These are phyloP conservation scores for Microbotryomycetes sp. DNA, from an alignment of 1,284 basidiomycete genomes.

Conservation along the genomic window DNA sequence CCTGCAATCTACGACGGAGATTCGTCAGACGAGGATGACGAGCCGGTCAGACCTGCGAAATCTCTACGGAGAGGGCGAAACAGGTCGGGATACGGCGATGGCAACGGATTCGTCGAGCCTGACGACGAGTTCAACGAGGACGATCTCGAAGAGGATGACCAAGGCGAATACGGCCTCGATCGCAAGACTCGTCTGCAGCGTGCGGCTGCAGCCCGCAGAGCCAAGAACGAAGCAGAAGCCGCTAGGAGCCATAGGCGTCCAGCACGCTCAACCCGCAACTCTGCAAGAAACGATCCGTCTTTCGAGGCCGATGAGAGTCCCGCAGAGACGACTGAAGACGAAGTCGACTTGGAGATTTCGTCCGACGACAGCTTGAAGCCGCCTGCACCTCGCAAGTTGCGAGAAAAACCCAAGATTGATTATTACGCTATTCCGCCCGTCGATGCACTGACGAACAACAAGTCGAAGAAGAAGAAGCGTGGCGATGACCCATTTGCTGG, in stretches of 20 bases:
- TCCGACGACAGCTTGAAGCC: constrained; percentile 1
- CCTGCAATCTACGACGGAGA: constrained; percentile 14
- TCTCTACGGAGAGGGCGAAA: not conserved
- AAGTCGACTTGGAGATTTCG: constrained; percentile 7
- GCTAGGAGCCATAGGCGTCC: constrained; percentile 13
- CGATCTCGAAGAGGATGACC: constrained; percentile 29
- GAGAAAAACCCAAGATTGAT: constrained; percentile 38
- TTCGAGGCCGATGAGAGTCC: constrained; percentile 21
- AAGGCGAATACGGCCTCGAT: constrained; percentile 47
- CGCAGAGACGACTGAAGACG: constrained; percentile 20
- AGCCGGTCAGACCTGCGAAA: constrained; percentile 33
- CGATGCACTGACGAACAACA: constrained; percentile 3
- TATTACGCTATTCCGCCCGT: constrained; percentile 18
- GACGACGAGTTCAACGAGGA: constrained; percentile 29
- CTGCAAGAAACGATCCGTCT: constrained; percentile 21
- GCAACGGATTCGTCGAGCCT: constrained; percentile 15
- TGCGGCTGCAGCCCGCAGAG: constrained; percentile 55
- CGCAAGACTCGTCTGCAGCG: constrained; percentile 68
- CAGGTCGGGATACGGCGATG: constrained; percentile 2
- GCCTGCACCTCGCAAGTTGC: constrained; percentile 33
- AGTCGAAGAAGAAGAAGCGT: constrained; percentile 6
- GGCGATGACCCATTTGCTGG: constrained; percentile 19
- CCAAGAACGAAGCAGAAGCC: constrained; percentile 38
- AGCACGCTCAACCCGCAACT: constrained; percentile 10
- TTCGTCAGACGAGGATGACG: constrained; percentile 7